Percentiles rank a stretch among this genome's conserved stretches.
Conservation (phyloP, 805 yeast genomes). For the Ascoidea tarda region DNA sequence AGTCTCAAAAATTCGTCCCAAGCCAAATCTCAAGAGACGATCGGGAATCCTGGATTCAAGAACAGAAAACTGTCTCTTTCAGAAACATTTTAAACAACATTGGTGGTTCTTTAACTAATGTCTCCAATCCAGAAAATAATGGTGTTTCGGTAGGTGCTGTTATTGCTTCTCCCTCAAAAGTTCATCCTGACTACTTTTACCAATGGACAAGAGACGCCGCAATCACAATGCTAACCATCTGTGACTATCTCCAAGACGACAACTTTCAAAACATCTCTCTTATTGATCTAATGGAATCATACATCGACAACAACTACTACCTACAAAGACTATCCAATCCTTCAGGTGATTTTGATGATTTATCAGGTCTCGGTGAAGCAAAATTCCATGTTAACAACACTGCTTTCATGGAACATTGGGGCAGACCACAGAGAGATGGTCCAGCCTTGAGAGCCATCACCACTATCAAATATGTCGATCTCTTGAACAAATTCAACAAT, state of each 20-base stretch:
- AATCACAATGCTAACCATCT: slow-evolving; percentile 53
- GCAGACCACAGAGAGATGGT: slow-evolving; percentile 93
- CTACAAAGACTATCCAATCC: slow-evolving; percentile 58
- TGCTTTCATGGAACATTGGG: slow-evolving; percentile 63
- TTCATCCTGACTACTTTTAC: slow-evolving; percentile 65
- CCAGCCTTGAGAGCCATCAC: slow-evolving; percentile 74
- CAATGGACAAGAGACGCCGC: slow-evolving; percentile 93
- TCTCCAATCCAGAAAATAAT: slow-evolving; percentile 13
- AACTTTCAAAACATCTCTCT: slow-evolving; percentile 15
- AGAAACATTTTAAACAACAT: slow-evolving; percentile 31
- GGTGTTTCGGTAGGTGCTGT: slow-evolving; percentile 53
- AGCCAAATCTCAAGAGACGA: slow-evolving; percentile 12
- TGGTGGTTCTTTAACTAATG: slow-evolving; percentile 24
- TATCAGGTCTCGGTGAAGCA: slow-evolving; percentile 76
- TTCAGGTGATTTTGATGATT: slow-evolving; percentile 41
- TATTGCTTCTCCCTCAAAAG: slow-evolving; percentile 71
- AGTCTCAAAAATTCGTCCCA: neutral
- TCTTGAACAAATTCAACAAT: slow-evolving; percentile 6
- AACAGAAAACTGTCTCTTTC: slow-evolving; percentile 27
- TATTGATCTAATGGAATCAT: slow-evolving; percentile 34
- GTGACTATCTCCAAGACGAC: slow-evolving; percentile 37
- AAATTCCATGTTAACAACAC: slow-evolving; percentile 59
- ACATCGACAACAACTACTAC: slow-evolving; percentile 39
- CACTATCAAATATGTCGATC: slow-evolving; percentile 7
- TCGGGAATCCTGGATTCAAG: slow-evolving; percentile 30